Conservation (phyloP, 148 eudicot genomes). For the Limonium bicolor region DNA sequence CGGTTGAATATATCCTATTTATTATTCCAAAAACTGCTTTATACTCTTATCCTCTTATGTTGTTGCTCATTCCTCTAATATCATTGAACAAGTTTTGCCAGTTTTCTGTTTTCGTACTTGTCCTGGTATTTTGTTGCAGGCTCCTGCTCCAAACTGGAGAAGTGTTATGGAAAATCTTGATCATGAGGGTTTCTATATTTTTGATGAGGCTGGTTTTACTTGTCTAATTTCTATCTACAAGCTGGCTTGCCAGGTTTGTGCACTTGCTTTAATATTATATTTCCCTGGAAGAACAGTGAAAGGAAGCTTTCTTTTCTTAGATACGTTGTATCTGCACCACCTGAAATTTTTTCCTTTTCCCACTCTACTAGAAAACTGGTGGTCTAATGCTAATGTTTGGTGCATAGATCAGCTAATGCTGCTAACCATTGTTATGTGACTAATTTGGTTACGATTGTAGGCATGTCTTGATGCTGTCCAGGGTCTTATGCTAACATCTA, state of each 20-base stretch:
- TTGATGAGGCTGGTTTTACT: constrained; percentile 53
- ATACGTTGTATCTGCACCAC: constrained; percentile 60
- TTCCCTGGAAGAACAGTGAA: constrained; percentile 87
- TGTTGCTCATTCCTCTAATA: no score
- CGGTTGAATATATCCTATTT: no score
- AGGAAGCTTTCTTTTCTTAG: constrained; percentile 83
- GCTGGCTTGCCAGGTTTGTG: constrained; percentile 47
- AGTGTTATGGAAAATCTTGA: constrained; percentile 66
- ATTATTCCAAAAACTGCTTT: no score
- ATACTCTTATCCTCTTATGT: no score
- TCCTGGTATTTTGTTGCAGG: constrained; percentile 24
- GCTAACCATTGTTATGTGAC: no score
- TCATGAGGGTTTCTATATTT: constrained; percentile 78
- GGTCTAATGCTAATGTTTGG: no score
- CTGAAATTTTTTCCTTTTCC: constrained; percentile 74
- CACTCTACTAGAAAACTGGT: constrained; percentile 72
- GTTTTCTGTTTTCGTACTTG: not conserved
- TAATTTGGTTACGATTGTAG: no score
- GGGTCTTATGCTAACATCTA: no score
- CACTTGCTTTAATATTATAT: not conserved
- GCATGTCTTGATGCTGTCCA: no score
- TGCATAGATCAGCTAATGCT: no score
- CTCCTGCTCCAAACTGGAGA: constrained; percentile 75
- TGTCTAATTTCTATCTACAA: constrained; percentile 65
- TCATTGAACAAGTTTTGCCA: not conserved